Evolutionary conservation across 805 yeast genomes (phyloP).

Genomic region (Starmerella davenportii): DNA sequence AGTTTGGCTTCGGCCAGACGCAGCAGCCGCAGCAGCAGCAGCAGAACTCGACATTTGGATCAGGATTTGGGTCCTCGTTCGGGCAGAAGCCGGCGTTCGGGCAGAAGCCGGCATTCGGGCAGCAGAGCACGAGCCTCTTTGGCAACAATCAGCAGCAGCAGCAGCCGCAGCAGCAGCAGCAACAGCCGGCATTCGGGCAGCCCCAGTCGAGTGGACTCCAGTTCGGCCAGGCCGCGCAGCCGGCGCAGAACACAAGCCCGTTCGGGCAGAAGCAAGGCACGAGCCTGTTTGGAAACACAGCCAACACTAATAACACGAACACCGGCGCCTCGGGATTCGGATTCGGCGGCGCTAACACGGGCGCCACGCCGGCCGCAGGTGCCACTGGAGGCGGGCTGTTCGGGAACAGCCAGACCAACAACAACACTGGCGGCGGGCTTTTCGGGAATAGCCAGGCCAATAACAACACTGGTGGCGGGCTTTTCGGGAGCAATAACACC

Average conservation of each 20-base stretch:
- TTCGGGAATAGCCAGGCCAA: constrained; percentile 5
- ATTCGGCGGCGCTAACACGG: constrained; percentile 4
- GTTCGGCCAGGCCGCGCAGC: not conserved
- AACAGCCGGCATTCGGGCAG: not conserved
- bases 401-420: constrained; percentile 5
- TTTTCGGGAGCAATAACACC: constrained; percentile 18
- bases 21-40: constrained; percentile 2
- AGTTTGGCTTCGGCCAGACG: constrained; percentile 4
- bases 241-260: not conserved
- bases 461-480: constrained; percentile 3
- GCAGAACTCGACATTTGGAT: not conserved
- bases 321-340: constrained; percentile 13
- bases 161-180: not conserved
- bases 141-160: not conserved
- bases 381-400: constrained; percentile 9
- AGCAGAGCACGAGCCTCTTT: not conserved
- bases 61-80: not conserved
- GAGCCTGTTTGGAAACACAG: constrained; percentile 4
- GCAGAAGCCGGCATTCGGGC: constrained; percentile 1
- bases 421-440: constrained; percentile 1
- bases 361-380: too few relatives aligned
- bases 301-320: constrained; percentile 3
- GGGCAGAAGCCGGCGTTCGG: constrained; percentile 1
- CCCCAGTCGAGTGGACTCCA: not conserved
- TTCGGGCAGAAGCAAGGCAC: not conserved